Base-by-base conservation (phyloP, 2,329 filamentous ascomycete genomes). In the Ophiostoma ulmi region DNA sequence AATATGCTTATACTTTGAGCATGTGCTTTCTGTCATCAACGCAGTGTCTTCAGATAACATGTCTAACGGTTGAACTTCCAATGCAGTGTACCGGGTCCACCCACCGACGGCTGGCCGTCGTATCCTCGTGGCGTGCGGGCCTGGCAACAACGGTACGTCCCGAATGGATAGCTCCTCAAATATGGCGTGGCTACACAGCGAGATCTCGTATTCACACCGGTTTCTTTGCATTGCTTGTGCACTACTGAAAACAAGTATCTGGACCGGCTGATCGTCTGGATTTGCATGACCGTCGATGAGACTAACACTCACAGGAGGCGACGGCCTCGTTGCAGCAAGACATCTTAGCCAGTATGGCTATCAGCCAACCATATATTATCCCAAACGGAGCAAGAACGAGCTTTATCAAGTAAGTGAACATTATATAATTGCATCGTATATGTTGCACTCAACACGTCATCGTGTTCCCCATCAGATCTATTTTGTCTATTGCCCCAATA, bases 321-420 rank as follows among this genome's bases (percentile, higher is more conserved):
- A 99, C 79, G 95, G 95, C 2, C 87, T 99, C 3, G 95, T 99
- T 38, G 94, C 94, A 67, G 95, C 95, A 69, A 89, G 95, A 36
- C 95, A 99, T 80, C 86, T 99, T 5, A 88, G 88, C 78, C 91
- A 97, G 77, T 98, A 96, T 78, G 94, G 95, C 73, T 99, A 98
- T 80, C 86, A 87, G 35, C 94, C 94, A 3, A 90, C 88, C 10
- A 84, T 99, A 64, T 98, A 95, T 82, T 98, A 97, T 77, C 95
- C 95, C 0, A 98, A 98, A 80, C 88, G 92, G 70, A 90, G 90
- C 79, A 95, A 94, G 78, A 94, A 93, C 74, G 93, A 97, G 67
- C 84, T 98, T 3, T 98, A 97, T 78, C 87, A 92, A 82, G 91
- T 93, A 80, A 31, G 64, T 36, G 7, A 35, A 35, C 0, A 5